Evolutionary conservation across 345 rosid species (phyloP), one percentile per base, ranked within the genome.

Genomic region (Rhodamnia argentea): DNA sequence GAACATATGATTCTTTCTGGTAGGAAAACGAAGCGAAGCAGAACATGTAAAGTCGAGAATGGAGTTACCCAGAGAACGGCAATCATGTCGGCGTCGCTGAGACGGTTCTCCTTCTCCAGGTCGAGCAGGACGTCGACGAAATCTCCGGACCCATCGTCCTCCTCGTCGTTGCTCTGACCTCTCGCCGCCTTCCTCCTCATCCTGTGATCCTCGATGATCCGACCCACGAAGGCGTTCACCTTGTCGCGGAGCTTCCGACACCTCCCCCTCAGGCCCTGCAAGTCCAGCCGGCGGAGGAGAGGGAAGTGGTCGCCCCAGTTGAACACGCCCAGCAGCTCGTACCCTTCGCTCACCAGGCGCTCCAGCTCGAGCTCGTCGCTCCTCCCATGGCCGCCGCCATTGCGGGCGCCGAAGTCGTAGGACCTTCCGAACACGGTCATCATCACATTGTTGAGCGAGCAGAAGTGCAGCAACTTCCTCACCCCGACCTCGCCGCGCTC

Each of bases 221-320:
- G 83, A 15, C 92, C 92, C 20, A 95, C 98, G 84, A 91, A 95
- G 13, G 87, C 86, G 83, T 91, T 93, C 29, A 96, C 99, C 83
- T 90, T 90, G 11, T 84, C 82, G 44, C 89, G 93, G 88, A 95
- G 88, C 13, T 84, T 90, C 81, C 90, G 91, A 53, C 98, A 92
- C 83, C 95, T 93, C 90, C 88, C 92, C 90, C 96, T 91, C 83
- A 95, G 95, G 16, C 98, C 96, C 88, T 94, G 99, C 86, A 91
- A 89, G 85, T 95, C 99, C 32, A 96, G 85, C 92, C 90, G 92
- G 37, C 95, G 89, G 84, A 96, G 52, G 23, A 91, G 7, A n/a
- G 97, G 94, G 85, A 95, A 94, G 90, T 95, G 99, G 62, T 96
- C 99, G 74, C 96, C 90, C 98, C 97, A 96, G 58, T 96, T 96